A percentile compares a stretch with the other conserved stretches of the same genome.
Evolutionary conservation across 2,329 filamentous ascomycete species (phyloP).

Genomic region (Fusarium setosum): DNA sequence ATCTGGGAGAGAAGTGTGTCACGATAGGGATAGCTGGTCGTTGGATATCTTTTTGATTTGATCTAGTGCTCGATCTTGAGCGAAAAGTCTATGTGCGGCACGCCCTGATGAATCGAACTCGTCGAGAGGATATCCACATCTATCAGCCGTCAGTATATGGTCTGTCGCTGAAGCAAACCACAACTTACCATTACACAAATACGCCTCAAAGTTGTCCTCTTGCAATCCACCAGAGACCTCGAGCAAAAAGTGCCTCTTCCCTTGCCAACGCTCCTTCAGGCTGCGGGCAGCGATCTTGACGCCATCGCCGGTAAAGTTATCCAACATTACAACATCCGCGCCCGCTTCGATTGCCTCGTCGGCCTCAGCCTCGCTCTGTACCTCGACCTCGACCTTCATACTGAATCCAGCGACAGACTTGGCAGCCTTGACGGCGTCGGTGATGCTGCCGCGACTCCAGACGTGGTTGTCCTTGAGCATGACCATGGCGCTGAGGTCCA

Average conservation of each 20-base stretch:
- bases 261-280: constrained; percentile 84
- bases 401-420: constrained; percentile 88
- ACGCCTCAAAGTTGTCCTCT: constrained; percentile 82
- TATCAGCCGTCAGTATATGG: constrained; percentile 42
- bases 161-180: not conserved
- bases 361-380: constrained; percentile 87
- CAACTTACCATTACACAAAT: constrained; percentile 77
- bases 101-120: constrained; percentile 96
- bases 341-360: constrained; percentile 91
- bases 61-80: constrained; percentile 77
- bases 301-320: constrained; percentile 89
- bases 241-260: constrained; percentile 79
- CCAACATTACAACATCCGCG: constrained; percentile 96
- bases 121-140: constrained; percentile 97
- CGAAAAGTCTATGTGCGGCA: constrained; percentile 94
- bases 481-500: constrained; percentile 93
- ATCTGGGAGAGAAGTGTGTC: not conserved
- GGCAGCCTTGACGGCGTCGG: constrained; percentile 85
- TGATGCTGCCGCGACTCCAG: constrained; percentile 89
- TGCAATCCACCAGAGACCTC: constrained; percentile 94
- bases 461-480: constrained; percentile 99
- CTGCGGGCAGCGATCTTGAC: constrained; percentile 79
- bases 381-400: constrained; percentile 96
- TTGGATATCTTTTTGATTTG: constrained; percentile 23
- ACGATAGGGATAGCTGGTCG: not conserved